phyloP scores from a whole-genome alignment of 768 basidiomycete genomes.

The Russula sp. region DNA sequence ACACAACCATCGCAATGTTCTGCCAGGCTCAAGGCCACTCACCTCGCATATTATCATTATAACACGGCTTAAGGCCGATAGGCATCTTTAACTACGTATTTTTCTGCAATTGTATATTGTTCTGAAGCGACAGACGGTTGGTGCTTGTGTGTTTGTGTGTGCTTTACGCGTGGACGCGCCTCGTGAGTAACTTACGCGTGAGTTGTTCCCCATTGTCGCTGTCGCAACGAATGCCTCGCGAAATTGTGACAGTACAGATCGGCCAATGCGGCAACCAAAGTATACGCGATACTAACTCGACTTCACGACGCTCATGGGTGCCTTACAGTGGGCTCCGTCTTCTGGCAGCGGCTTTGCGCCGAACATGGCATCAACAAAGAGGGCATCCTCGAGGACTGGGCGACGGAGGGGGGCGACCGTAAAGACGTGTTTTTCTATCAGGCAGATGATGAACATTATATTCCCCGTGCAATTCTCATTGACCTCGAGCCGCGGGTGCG shows the following conservation, averaged over 20 bases:
- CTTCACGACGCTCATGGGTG: slow-evolving; percentile 22
- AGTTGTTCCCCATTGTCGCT: not conserved
- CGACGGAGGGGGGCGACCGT: slow-evolving; percentile 89
- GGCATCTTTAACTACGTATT: slow-evolving; percentile 27
- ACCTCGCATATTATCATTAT: slow-evolving; percentile 30
- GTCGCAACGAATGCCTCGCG: slow-evolving; percentile 61
- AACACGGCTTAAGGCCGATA: slow-evolving; percentile 31
- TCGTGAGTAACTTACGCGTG: not conserved
- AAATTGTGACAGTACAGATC: slow-evolving; percentile 79
- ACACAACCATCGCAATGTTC: slow-evolving; percentile 19
- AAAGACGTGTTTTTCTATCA: slow-evolving; percentile 99
- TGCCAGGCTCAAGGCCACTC: slow-evolving; percentile 29
- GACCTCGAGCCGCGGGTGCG: slow-evolving; percentile 94
- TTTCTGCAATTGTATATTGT: slow-evolving; percentile 24
- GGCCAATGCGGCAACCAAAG: slow-evolving; percentile 95
- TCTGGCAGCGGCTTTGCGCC: slow-evolving; percentile 96
- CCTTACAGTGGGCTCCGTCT: slow-evolving; percentile 85
- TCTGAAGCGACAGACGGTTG: not conserved
- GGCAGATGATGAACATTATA: slow-evolving; percentile 99
- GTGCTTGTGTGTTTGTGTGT: not conserved
- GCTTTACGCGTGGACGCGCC: not conserved
- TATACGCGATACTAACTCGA: slow-evolving; percentile 36
- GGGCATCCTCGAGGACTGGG: slow-evolving; percentile 96
- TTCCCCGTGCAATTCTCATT: slow-evolving; percentile 92
- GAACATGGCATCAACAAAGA: slow-evolving; percentile 97